Evolutionary conservation across 805 yeast species (phyloP).

Genomic region (Starmerella kuoi): DNA sequence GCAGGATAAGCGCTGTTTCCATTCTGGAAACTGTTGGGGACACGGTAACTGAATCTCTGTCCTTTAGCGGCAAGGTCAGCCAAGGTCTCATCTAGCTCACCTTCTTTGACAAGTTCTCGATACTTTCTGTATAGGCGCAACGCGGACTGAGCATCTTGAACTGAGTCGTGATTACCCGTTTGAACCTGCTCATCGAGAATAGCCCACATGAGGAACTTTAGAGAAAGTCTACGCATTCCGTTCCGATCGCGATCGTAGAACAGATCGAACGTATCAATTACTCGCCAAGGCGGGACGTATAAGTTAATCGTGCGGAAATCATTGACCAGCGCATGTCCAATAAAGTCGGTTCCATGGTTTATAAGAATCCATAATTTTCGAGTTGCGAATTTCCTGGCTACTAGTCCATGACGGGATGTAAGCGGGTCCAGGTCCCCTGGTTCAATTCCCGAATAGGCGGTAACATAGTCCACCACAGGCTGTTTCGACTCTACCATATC

Average conservation of each 20-base stretch:
- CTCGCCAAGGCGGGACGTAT: slow-evolving; percentile 73
- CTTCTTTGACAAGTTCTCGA: slow-evolving; percentile 44
- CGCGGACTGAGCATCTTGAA: slow-evolving; percentile 90
- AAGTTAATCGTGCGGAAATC: slow-evolving; percentile 91
- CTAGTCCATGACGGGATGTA: slow-evolving; percentile 54
- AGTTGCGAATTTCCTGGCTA: slow-evolving; percentile 70
- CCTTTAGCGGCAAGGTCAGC: slow-evolving; percentile 48
- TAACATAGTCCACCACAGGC: slow-evolving; percentile 66
- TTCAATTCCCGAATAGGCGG: slow-evolving; percentile 87
- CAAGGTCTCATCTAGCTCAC: slow-evolving; percentile 49
- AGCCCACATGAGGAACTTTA: slow-evolving; percentile 76
- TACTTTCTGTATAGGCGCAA: slow-evolving; percentile 63
- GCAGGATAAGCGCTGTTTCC: not conserved
- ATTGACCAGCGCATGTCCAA: slow-evolving; percentile 85
- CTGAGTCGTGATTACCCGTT: slow-evolving; percentile 89
- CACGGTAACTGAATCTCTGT: slow-evolving; percentile 28
- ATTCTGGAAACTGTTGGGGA: slow-evolving; percentile 12
- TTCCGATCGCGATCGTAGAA: slow-evolving; percentile 56
- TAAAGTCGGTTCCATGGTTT: slow-evolving; percentile 80
- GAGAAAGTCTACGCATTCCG: slow-evolving; percentile 58
- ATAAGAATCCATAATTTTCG: slow-evolving; percentile 80
- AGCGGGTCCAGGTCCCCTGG: slow-evolving; percentile 76
- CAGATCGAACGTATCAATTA: slow-evolving; percentile 76
- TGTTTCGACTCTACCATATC: slow-evolving; percentile 72
- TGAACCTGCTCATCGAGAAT: slow-evolving; percentile 68